Percentiles rank a stretch among this genome's conserved stretches.
Evolutionary conservation across 179 eudicot genomes (phyloP).

Genomic region (Actinidia polygama): DNA sequence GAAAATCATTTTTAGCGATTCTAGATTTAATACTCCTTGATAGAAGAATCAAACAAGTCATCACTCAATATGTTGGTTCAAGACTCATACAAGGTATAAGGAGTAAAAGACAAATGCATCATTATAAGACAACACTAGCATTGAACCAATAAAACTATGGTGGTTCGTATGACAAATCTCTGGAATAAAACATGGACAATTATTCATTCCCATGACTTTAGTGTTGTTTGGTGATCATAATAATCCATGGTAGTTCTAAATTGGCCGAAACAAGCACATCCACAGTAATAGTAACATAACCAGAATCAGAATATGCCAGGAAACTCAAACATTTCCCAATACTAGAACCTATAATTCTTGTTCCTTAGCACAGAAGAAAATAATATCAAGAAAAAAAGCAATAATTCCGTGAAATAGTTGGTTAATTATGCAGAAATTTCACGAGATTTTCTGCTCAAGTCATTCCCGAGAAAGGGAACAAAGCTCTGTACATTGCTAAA

Average conservation of each 20-base stretch:
- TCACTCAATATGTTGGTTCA: not conserved
- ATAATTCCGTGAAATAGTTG: too few relatives aligned
- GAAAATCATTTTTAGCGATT: too few relatives aligned
- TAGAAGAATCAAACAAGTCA: too few relatives aligned
- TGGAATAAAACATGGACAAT: too few relatives aligned
- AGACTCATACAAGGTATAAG: not conserved
- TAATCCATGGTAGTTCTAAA: not conserved
- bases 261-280: not conserved
- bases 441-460: too few relatives aligned
- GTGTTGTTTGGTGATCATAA: not conserved
- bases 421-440: too few relatives aligned
- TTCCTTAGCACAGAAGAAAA: not conserved
- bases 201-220: too few relatives aligned
- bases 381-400: not conserved
- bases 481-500: too few relatives aligned
- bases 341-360: too few relatives aligned
- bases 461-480: too few relatives aligned
- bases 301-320: not conserved
- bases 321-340: not conserved
- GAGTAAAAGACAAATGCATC: not conserved
- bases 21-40: too few relatives aligned
- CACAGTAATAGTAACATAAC: not conserved
- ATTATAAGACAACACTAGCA: not conserved
- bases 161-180: too few relatives aligned
- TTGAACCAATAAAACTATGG: not conserved